Base-by-base conservation (phyloP, 495 filamentous ascomycete genomes). In the Platismatia glauca region DNA sequence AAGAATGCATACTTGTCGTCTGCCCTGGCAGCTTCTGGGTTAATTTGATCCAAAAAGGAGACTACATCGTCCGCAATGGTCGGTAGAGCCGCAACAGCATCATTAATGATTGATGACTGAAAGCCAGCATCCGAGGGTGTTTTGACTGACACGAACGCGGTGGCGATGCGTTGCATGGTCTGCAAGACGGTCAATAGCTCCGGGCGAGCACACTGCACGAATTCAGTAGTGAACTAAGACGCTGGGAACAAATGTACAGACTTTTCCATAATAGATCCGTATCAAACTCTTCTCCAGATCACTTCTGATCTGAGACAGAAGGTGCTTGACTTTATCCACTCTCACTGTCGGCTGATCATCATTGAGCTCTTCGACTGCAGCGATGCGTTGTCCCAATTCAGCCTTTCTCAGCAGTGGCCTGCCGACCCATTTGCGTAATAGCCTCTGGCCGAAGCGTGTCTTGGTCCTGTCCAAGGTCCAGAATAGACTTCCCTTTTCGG, bases 1-100 rank as follows among this genome's bases (percentile, higher is more conserved):
- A 99, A 97, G 77, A 99, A 99, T 12, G 81, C 73, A 70, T 96
- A 97, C 66, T 96, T 96, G 74, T 99, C 91, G 69, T 97, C 88
- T 13, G 81, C 84, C 46, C 82, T 84, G 0, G 94, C 94, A 0
- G 95, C 90, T 67, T 93, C 78, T 55, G 85, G 75, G 64, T 95
- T 96, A 72, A 99, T 94, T 64, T 85, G 85, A 63, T 95, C 87
- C 20, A 99, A 81, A 65, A 87, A 91, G 4, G 71, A 78, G 24
- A 85, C 76, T 4, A 97, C 82, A 44, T 84, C 83, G 0, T 86
- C 78, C 16, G 81, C 72, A 44, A 99, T 94, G 3, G 79, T 83
- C 5, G 94, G 94, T 3, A 99, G 78, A 24, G 84, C 81, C 20
- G 83, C 80, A 64, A 97, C 82, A 5, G 91, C 87, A 43, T 86